Base-by-base conservation (phyloP, 352 stramenopile genomes). In the Globisporangium sylvaticum region DNA sequence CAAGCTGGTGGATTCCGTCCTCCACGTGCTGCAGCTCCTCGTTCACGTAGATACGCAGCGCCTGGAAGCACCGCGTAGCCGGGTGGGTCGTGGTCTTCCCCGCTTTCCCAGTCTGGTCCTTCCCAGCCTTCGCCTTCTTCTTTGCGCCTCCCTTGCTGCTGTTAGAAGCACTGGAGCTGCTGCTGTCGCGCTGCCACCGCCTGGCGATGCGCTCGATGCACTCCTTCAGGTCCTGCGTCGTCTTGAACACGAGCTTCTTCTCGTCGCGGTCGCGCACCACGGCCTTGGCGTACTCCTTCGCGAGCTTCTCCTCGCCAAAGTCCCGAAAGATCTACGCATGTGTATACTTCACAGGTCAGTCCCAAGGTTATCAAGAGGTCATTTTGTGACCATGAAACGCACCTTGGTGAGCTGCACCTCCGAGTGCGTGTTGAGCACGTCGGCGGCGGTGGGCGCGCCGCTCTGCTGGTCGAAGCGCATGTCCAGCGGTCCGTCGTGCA, bases 211-310 rank as follows among this genome's bases (percentile, higher is more conserved):
- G 80, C 72, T 94, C 84, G 58, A 94, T 90, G 64, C 81, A 92
- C 42, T 83, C 75, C 18, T 83, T 80, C 58, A 94, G 67, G 52
- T 92, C 78, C 22, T 65, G 73, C 12, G 87, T 94, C n/a, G 82
- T 85, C 44, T 58, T 56, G 60, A 92, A 94, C 53, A 78, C 67
- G 55, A 82, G 64, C 4, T 64, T 53, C 34, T 70, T 67, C 63
- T 84, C 76, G 29, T 90, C 83, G 37, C 87, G 78, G 55, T 89
- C 76, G 14, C 84, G 78, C 24, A 94, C 79, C 50, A 94, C 89
- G 10, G 84, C 83, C 69, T 92, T 91, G 29, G 87, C 87, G 65
- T 82, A 92, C 68, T 94, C 84, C 59, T 94, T 94, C 3, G 84
- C 84, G 46, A 90, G 73, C 20, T 72, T 74, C 62, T 94, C 87